Evolutionary conservation across 495 filamentous ascomycete species (phyloP).

Genomic region (Tuber indicum): DNA sequence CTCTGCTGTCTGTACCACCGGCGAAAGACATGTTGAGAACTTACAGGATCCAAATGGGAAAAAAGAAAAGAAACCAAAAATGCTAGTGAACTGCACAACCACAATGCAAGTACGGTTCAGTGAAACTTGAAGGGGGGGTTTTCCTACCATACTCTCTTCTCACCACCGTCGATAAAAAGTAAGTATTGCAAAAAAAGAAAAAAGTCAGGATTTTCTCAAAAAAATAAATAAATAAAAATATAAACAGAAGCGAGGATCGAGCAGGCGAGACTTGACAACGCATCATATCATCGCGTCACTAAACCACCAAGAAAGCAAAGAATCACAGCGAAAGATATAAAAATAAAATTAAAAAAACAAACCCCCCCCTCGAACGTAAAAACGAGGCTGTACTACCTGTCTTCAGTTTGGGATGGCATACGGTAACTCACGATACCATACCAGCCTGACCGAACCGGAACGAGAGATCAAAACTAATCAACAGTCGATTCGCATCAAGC

Average conservation of each 20-base stretch:
- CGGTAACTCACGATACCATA: not conserved
- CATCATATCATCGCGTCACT: conserved; percentile 32
- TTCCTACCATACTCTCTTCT: not conserved
- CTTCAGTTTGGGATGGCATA: not conserved
- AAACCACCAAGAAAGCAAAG: not conserved
- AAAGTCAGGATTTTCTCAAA: conserved; percentile 9
- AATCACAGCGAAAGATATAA: not conserved
- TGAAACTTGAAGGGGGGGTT: conserved; percentile 1
- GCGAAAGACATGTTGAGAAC: not conserved
- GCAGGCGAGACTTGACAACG: conserved; percentile 37
- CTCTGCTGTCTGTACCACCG: not conserved
- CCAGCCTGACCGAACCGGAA: not conserved
- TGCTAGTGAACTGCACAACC: not conserved
- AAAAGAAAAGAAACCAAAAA: not conserved
- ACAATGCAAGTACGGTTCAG: not conserved
- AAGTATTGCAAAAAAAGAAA: not conserved
- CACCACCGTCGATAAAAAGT: not conserved
- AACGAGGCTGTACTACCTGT: not conserved
- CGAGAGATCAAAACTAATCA: not conserved
- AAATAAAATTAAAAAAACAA: not conserved
- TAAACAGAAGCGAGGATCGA: conserved; percentile 23
- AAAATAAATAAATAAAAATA: conserved; percentile 21
- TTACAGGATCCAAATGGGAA: not conserved
- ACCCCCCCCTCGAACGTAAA: not conserved
- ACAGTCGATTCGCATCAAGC: not conserved